Base-by-base conservation (phyloP, 2,329 filamentous ascomycete genomes). In the Colletotrichum tamarilloi region DNA sequence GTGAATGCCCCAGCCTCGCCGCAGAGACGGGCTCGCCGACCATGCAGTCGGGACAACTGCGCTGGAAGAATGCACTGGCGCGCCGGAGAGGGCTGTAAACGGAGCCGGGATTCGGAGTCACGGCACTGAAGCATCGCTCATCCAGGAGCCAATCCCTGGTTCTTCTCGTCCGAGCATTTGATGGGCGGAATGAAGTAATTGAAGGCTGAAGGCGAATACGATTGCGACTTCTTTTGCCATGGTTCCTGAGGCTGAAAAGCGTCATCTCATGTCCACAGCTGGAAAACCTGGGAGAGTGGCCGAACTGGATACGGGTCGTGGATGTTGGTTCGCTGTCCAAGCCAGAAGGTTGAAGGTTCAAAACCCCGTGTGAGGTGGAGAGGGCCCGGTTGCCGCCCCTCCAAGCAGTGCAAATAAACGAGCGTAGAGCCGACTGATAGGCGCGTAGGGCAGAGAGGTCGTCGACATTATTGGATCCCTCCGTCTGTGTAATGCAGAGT, bases 21-120 rank as follows among this genome's bases (percentile, higher is more conserved):
- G n/a, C 59, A 58, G 58, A 35, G 30, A 59, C 66, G 70, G 70
- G 30, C 32, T 69, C 55, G 66, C 70, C 67, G 66, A 62, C 26
- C 12, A 49, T n/a, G 26, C 3, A 53, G 53, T 73, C 60, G 53
- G 59, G 22, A 22, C 55, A 65, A 46, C 70, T 59, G 66, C 59
- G 9, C 49, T 38, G 38, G 38, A 30, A 53, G 28, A 32, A 22
- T 53, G 12, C n/a, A 42, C 28, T 28, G n/a, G 22, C 16, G 59
- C 24, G 24, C 55, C 62, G 62, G 22, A 60, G n/a, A 46, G 12
- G 22, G 60, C 32, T 62, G 30, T 19, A 52, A 12, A 70, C 60
- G 67, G 70, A 56, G 59, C 67, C 67, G 70, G 60, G 55, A 42
- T n/a, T 32, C 67, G 67, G 35, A 19, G 42, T 35, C 35, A 24